A percentile compares a stretch with the other conserved stretches of the same genome.
Conservation (phyloP, 805 yeast species). For the Yarrowia divulgata region DNA sequence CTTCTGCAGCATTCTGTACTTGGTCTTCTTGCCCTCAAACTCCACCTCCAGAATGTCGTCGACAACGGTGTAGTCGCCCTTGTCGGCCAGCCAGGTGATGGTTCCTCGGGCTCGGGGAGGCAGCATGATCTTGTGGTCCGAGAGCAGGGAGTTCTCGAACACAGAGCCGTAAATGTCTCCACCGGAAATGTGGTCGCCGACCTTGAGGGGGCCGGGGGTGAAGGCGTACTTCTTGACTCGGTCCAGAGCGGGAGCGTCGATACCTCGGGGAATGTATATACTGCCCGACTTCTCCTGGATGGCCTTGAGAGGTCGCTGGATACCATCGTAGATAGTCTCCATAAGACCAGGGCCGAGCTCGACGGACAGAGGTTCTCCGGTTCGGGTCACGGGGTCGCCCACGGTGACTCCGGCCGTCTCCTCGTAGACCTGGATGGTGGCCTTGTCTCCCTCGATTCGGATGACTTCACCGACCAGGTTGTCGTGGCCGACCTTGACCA, state of each 20-base stretch:
- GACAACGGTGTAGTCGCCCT: conserved; percentile 91
- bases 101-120: conserved; percentile 99
- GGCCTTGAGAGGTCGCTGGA: conserved; percentile 96
- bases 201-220: conserved; percentile 76
- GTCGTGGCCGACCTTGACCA: conserved; percentile 97
- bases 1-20: conserved; percentile 94
- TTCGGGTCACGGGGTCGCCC: conserved; percentile 97
- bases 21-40: conserved; percentile 82
- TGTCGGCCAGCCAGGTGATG: conserved; percentile 82
- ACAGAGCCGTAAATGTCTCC: conserved; percentile 97
- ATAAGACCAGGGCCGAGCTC: conserved; percentile 99
- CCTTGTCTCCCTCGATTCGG: conserved; percentile 94
- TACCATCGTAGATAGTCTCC: conserved; percentile 99
- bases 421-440: conserved; percentile 98
- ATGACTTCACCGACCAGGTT: conserved; percentile 98
- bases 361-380: conserved; percentile 98
- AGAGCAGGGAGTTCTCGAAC: conserved; percentile 89
- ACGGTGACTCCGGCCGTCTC: conserved; percentile 99
- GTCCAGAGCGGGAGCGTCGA: conserved; percentile 92
- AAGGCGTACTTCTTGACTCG: conserved; percentile 86
- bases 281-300: conserved; percentile 87
- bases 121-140: conserved; percentile 90
- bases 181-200: conserved; percentile 97
- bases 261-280: conserved; percentile 98
- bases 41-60: conserved; percentile 92